Evolutionary conservation across 2,329 filamentous ascomycete species (phyloP).

Genomic region (Nothopassalora personata): DNA sequence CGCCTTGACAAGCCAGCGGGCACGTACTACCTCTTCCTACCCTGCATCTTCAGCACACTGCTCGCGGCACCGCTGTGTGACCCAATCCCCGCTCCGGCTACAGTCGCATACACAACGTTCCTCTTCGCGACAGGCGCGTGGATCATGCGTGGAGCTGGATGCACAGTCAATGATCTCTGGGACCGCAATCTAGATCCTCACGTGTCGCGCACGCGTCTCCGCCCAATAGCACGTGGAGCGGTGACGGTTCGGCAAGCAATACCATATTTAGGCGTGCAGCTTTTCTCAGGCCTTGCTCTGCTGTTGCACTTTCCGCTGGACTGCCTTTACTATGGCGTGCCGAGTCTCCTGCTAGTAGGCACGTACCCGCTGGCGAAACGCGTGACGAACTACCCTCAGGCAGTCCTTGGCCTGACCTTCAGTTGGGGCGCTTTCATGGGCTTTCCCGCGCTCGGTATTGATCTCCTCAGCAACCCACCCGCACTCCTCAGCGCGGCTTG

Average conservation of each 20-base stretch:
- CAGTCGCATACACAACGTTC: slow-evolving; percentile 58
- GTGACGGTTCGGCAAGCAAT: slow-evolving; percentile 67
- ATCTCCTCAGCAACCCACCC: slow-evolving; percentile 59
- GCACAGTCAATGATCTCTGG: slow-evolving; percentile 87
- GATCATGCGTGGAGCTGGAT: slow-evolving; percentile 82
- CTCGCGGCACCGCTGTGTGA: slow-evolving; percentile 66
- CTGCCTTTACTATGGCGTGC: slow-evolving; percentile 73
- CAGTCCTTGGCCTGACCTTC: slow-evolving; percentile 76
- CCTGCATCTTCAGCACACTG: slow-evolving; percentile 77
- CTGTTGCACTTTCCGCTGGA: slow-evolving; percentile 68
- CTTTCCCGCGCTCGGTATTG: slow-evolving; percentile 75
- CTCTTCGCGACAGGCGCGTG: slow-evolving; percentile 73
- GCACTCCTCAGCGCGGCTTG: slow-evolving; percentile 62
- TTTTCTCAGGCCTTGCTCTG: slow-evolving; percentile 66
- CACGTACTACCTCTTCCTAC: slow-evolving; percentile 80
- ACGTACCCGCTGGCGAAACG: slow-evolving; percentile 79
- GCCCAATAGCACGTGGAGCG: slow-evolving; percentile 75
- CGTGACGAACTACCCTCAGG: slow-evolving; percentile 81
- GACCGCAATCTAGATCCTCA: slow-evolving; percentile 81
- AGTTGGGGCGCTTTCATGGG: slow-evolving; percentile 87
- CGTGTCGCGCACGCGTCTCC: slow-evolving; percentile 67
- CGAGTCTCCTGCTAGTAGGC: slow-evolving; percentile 67
- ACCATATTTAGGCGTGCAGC: slow-evolving; percentile 67
- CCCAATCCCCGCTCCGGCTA: slow-evolving; percentile 55
- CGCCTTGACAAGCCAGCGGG: slow-evolving; percentile 77